A percentile compares a stretch with the other conserved stretches of the same genome.
Evolutionary conservation across 345 rosid species (phyloP).

Genomic region (Cardamine occulta): DNA sequence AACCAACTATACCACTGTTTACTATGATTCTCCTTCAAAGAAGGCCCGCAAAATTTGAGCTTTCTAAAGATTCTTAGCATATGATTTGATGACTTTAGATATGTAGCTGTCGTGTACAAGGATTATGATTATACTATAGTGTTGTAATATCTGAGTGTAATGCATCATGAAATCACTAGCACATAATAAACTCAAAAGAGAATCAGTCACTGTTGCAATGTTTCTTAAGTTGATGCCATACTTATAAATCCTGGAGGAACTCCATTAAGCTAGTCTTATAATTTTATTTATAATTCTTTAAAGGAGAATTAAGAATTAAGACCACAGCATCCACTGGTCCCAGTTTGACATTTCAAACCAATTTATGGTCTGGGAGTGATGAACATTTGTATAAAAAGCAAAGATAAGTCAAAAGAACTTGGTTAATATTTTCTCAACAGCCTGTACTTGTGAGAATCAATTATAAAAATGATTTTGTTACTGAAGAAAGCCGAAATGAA

Average conservation of each 20-base stretch:
- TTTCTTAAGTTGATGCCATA: background rate
- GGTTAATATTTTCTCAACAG: constrained; percentile 16
- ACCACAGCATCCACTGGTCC: background rate
- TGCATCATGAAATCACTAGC: constrained; percentile 8
- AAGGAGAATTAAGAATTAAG: background rate
- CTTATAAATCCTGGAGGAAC: background rate
- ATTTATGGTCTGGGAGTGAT: background rate
- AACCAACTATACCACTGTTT: constrained; percentile 31
- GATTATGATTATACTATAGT: constrained; percentile 23
- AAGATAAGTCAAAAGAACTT: constrained; percentile 1
- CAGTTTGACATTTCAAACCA: background rate
- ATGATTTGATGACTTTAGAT: constrained; percentile 28
- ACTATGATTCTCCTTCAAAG: constrained; percentile 27
- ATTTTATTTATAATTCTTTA: too few relatives aligned
- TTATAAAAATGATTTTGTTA: constrained; percentile 23
- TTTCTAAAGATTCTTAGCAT: constrained; percentile 21
- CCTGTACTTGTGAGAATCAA: constrained; percentile 32
- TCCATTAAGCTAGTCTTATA: too few relatives aligned
- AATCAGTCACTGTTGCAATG: background rate
- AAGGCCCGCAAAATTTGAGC: constrained; percentile 24
- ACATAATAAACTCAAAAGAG: background rate
- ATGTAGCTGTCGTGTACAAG: constrained; percentile 27
- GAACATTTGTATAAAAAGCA: constrained; percentile 13
- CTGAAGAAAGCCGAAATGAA: constrained; percentile 14
- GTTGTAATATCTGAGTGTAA: constrained; percentile 11